Evolutionary conservation across 352 stramenopile genomes (phyloP).

Genomic region (Globisporangium polare): DNA sequence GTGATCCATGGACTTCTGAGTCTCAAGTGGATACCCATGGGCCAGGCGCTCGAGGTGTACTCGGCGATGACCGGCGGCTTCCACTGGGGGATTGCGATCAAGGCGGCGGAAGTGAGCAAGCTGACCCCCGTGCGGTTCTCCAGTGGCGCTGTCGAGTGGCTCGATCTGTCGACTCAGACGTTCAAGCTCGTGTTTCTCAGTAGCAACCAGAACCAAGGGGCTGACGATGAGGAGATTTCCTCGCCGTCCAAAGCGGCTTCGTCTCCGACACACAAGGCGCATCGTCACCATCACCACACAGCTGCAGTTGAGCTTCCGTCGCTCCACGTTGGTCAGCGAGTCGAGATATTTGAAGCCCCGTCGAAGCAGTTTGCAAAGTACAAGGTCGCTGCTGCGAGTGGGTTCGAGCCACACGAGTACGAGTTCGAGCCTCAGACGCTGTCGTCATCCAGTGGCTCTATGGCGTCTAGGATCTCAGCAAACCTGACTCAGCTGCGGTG

Average conservation of each 20-base stretch:
- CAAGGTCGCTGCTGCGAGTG: constrained; percentile 14
- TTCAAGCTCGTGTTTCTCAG: constrained; percentile 53
- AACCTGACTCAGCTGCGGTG: constrained; percentile 20
- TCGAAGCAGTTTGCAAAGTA: constrained; percentile 30
- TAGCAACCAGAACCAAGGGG: not conserved
- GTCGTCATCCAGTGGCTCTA: not conserved
- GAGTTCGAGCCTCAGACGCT: constrained; percentile 18
- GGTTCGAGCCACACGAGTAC: constrained; percentile 20
- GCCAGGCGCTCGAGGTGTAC: constrained; percentile 48
- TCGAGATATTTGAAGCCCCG: constrained; percentile 26
- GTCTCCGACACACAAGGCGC: not conserved
- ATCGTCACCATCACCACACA: constrained; percentile 1
- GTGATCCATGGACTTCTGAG: constrained; percentile 43
- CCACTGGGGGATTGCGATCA: constrained; percentile 30
- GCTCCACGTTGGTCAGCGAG: constrained; percentile 19
- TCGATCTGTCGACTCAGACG: constrained; percentile 48
- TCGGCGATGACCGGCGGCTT: constrained; percentile 47
- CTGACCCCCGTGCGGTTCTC: constrained; percentile 38
- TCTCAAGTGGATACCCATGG: constrained; percentile 42
- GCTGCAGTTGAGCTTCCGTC: constrained; percentile 7
- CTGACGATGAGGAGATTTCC: not conserved
- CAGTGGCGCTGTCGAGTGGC: constrained; percentile 32
- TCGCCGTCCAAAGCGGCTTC: not conserved
- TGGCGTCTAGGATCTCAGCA: not conserved
- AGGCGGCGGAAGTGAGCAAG: constrained; percentile 31